Base-by-base conservation (phyloP, 208 protist species). In the Trypanosoma conorhini region DNA sequence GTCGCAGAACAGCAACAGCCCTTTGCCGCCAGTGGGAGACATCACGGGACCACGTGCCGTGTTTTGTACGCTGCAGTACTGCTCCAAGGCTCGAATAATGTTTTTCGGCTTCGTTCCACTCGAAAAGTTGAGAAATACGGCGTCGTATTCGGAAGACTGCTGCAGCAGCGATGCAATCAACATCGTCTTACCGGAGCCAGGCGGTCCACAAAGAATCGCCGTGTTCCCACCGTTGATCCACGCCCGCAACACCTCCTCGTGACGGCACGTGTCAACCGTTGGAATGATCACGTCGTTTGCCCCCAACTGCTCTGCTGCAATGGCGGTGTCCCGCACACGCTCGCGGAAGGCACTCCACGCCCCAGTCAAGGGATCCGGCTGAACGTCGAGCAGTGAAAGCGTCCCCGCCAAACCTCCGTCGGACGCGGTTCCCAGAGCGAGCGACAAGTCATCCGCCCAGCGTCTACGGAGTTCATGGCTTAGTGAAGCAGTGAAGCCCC, bases 151-250 rank as follows among this genome's bases (percentile, higher is more conserved):
- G 9, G 96, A 79, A 48, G 97, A 84, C 15, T 77, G 77, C 50
- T 85, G 82, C 30, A 99, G 89, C 4, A 98, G 90, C 19, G 91
- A 80, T 12, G 90, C 93, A 24, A 99, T 91, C 9, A 98, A 98
- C 97, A 99, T 99, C 5, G 98, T 99, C 79, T 99, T 99, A 57
- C 98, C 98, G 26, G 97, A 99, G 15, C 98, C 98, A 30, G 98
- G 98, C 28, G 98, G 98, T 21, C 98, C 98, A 77, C 98, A 99
- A 5, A 99, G 88, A 48, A 99, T 87, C 9, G 98, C 76, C 24
- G 97, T 96, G 58, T 86, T 79, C 60, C 97, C 95, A 48, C 97
- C 90, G 21, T 72, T 74, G 48, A 99, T 85, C 98, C 98, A 99
- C 12, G 97, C 83, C 33, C 83, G 77, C 12, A 99, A 74, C 8